Percentiles rank a stretch among this genome's conserved stretches.
Evolutionary conservation across 306 rosid species (phyloP).

Genomic region (Vigna radiata): DNA sequence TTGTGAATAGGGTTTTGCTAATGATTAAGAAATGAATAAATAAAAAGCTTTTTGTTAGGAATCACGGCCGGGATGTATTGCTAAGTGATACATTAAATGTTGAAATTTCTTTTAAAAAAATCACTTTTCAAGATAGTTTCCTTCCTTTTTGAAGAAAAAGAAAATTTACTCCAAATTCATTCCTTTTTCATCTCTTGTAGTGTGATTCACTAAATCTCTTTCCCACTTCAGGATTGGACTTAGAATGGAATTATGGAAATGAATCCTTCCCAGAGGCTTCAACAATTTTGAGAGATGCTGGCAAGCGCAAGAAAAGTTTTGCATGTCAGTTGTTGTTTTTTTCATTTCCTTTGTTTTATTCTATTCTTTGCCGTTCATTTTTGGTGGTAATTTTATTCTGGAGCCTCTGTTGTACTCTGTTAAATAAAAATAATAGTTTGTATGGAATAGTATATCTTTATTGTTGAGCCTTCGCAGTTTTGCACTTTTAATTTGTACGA

Average conservation of each 20-base stretch:
- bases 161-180: not conserved
- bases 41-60: not conserved
- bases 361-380: constrained; percentile 21
- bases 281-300: constrained; percentile 63
- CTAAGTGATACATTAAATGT: not conserved
- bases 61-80: not conserved
- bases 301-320: constrained; percentile 49
- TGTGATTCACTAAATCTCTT: constrained; percentile 11
- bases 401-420: constrained; percentile 5
- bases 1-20: not conserved
- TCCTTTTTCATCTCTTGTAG: not conserved
- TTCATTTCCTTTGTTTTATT: not conserved
- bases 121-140: not conserved
- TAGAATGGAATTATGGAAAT: constrained; percentile 46
- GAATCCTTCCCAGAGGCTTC: constrained; percentile 48
- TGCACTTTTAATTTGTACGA: not conserved
- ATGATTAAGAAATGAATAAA: not conserved
- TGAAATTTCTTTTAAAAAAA: not conserved
- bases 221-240: constrained; percentile 44
- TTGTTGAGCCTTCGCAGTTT: not conserved
- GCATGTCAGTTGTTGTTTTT: constrained; percentile 44
- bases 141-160: not conserved
- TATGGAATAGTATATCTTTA: not conserved
- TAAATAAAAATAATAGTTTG: constrained; percentile 13
- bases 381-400: constrained; percentile 12